Conservation (phyloP, 1,139 yeast species). For the Debaryomycetaceae sp. region DNA sequence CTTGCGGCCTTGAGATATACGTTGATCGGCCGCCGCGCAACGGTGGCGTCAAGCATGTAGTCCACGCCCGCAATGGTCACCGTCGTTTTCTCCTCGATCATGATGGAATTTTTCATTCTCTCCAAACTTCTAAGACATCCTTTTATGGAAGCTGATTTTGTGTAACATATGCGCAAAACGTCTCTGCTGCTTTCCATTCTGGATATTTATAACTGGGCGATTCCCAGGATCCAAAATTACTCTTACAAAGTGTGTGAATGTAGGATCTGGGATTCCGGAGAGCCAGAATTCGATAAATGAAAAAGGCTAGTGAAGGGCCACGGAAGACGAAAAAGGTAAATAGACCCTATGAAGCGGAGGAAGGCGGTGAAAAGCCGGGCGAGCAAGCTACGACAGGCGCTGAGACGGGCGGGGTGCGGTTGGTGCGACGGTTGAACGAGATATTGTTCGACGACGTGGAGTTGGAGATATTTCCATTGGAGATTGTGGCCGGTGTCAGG, state of each 20-base stretch:
- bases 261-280: neutral
- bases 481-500: conserved; percentile 1
- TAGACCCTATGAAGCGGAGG: neutral
- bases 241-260: neutral
- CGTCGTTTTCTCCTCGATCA: conserved; percentile 1
- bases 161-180: neutral
- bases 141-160: neutral
- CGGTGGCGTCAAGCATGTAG: conserved; percentile 7
- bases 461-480: conserved; percentile 6
- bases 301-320: neutral
- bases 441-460: conserved; percentile 3
- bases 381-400: neutral
- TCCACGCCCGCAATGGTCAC: conserved; percentile 6
- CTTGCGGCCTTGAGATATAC: conserved; percentile 14
- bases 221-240: neutral
- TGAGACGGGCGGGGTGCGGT: neutral
- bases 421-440: conserved; percentile 3
- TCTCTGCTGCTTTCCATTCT: neutral
- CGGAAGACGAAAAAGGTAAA: neutral
- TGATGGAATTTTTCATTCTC: neutral
- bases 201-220: neutral
- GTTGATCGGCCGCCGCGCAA: conserved; percentile 9
- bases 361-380: neutral
- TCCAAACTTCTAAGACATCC: neutral
- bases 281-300: neutral